phyloP scores from a whole-genome alignment of 2,329 filamentous ascomycete species.

The Emmonsia crescens region DNA sequence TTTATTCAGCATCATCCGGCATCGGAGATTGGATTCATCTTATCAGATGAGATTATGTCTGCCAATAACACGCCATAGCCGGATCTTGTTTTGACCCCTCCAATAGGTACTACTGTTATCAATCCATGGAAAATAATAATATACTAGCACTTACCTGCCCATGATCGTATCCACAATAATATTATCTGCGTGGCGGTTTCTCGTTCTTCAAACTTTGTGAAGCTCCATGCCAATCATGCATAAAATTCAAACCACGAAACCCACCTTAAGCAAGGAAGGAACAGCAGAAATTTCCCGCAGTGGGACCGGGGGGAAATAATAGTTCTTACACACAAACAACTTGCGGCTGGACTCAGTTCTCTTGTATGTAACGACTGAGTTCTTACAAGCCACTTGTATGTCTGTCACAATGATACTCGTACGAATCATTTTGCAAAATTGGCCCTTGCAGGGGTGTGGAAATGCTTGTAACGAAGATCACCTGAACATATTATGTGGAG shows the following conservation, averaged over 20 bases:
- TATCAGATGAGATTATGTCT: conserved; percentile 1
- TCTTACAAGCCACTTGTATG: not conserved
- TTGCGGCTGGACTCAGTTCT: not conserved
- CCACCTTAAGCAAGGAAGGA: not conserved
- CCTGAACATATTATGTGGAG: not conserved
- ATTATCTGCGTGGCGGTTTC: not conserved
- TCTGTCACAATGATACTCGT: not conserved
- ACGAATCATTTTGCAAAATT: not conserved
- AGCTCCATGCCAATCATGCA: not conserved
- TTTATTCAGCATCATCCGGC: not conserved
- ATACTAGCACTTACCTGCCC: not conserved
- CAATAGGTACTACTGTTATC: not conserved
- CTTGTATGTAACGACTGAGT: not conserved
- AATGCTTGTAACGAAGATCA: not conserved
- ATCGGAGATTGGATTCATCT: conserved; percentile 1
- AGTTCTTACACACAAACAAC: not conserved
- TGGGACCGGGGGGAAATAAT: not conserved
- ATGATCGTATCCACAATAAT: not conserved
- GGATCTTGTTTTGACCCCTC: not conserved
- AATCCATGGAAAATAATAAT: not conserved
- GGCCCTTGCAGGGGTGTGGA: no score
- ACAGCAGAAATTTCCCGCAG: not conserved
- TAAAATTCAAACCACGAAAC: not conserved
- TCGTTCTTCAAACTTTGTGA: not conserved
- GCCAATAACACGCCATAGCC: not conserved